Evolutionary conservation across 2,329 filamentous ascomycete species (phyloP).

Genomic region (Trichoderma simmonsii): DNA sequence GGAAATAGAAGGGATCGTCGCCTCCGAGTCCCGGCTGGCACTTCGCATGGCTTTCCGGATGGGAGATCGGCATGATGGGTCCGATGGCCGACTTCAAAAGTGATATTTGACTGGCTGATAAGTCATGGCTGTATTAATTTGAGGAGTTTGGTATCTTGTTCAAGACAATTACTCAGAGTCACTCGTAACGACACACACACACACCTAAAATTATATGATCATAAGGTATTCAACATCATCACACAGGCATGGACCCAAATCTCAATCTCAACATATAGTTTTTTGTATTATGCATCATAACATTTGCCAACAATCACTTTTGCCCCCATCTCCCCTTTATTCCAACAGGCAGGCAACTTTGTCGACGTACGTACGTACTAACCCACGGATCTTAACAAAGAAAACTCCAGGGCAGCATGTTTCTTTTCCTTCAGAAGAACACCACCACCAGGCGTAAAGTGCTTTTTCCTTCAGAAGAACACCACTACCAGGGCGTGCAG

Average conservation of each 20-base stretch:
- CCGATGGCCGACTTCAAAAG: background rate
- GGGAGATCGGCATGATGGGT: background rate
- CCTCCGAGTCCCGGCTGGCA: background rate
- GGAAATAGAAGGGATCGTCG: background rate
- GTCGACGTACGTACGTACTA: background rate
- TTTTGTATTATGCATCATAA: slow-evolving; percentile 9
- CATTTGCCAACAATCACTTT: background rate
- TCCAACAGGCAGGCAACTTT: background rate
- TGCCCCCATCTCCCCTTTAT: background rate
- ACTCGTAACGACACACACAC: too few species aligned
- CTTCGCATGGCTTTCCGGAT: background rate
- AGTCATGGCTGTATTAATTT: background rate
- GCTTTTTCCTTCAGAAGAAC: background rate
- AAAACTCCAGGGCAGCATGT: background rate
- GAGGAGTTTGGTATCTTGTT: too few species aligned
- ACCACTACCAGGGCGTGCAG: background rate
- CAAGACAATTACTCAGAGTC: too few species aligned
- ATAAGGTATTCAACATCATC: background rate
- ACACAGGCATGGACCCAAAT: background rate
- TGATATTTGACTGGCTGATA: background rate
- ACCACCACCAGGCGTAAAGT: background rate
- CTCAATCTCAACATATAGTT: background rate
- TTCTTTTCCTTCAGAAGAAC: background rate
- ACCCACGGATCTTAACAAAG: background rate
- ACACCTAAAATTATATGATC: too few species aligned